Evolutionary conservation across 2,329 filamentous ascomycete species (phyloP), one percentile per base, ranked within the genome.

Genomic region (Pseudogymnoascus sp.): DNA sequence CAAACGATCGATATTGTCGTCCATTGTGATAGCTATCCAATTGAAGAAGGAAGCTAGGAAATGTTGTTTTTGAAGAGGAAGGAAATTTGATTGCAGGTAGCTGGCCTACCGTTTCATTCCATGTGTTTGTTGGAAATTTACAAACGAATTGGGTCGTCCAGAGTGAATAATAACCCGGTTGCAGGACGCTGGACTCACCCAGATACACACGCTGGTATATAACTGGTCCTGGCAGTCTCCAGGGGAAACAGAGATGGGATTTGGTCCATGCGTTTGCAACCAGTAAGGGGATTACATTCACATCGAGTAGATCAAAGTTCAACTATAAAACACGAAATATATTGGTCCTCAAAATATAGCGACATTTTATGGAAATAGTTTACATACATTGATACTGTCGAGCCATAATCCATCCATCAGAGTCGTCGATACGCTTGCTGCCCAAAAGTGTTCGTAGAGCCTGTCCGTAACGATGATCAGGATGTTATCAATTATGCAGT

Each of bases 1-100:
- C 7, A 69, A 62, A 38, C 62, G 66, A 14, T 56, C 59, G 21
- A 66, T 31, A 59, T 62, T 68, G 36, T 68, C 64, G 9, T 4
- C 38, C 38, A 42, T 42, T 42, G 38, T 21, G 7, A 21, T 6
- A 21, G 38, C 16, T 42, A 12, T 42, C 38, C 16, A 21, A 42
- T 42, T 42, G 3, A 42, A 8, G 16, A 42, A 21, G 16, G 16
- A 21, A 42, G 1, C 38, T 9, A 21, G 38, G 8, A 12, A 9
- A 11, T 42, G 16, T 21, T 21, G 37, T 42, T 42, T 42, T 16
- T 21, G 16, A 42, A 6, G 38, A 21, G 11, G 16, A 42, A 21
- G 38, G 16, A 42, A 5, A 5, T 42, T 42, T 21, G 38, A 18
- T 42, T 42, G 38, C 8, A 21, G 38, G 38, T 42, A 42, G 38